Evolutionary conservation across 2,329 filamentous ascomycete genomes (phyloP), one percentile per base, ranked within the genome.

Genomic region (Cordyceps cicadae): DNA sequence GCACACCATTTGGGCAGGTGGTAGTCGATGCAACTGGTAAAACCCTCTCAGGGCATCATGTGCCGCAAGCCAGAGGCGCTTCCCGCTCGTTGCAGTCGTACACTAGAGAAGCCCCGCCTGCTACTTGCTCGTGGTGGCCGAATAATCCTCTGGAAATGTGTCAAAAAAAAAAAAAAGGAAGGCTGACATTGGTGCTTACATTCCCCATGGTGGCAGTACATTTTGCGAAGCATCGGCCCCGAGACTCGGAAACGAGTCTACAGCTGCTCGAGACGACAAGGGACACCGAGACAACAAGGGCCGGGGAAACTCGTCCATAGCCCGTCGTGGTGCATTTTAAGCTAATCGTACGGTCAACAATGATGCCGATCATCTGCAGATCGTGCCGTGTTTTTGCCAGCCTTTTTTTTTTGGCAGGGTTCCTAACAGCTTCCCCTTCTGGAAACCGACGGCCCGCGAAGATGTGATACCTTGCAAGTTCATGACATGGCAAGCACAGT

Each of bases 1-100:
- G 24, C 24, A 32, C 26, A 59, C 48, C 34, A 29, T 32, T 46
- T 37, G 8, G 56, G 56, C 39, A 59, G 56, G 56, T 59, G 56
- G 45, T 53, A 53, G 24, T 46, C 39, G 49, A 53, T 59, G 56
- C 48, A 53, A 52, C 41, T 3, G 46, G 21, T 6, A 46, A 11
- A 37, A 5, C 5, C 41, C 15, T 46, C 41, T 29, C 17, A 7
- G 3, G n/a, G 45, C 49, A 14, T 49, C 54, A 39, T 57, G 54
- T 57, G 45, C 26, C 45, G 41, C 26, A 56, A 7, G n/a, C 12
- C 5, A 17, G 41, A 4, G 41, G 3, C 29, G n/a, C 19, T 19
- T 21, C 26, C 34, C 29, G 15, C 49, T 52, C 29, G 50, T 17
- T 26, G 11, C 9, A 9, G 21, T 11, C 19, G 48, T 34, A 32